Conservation (phyloP, 768 basidiomycete genomes). For the Phanerochaete carnosa region DNA sequence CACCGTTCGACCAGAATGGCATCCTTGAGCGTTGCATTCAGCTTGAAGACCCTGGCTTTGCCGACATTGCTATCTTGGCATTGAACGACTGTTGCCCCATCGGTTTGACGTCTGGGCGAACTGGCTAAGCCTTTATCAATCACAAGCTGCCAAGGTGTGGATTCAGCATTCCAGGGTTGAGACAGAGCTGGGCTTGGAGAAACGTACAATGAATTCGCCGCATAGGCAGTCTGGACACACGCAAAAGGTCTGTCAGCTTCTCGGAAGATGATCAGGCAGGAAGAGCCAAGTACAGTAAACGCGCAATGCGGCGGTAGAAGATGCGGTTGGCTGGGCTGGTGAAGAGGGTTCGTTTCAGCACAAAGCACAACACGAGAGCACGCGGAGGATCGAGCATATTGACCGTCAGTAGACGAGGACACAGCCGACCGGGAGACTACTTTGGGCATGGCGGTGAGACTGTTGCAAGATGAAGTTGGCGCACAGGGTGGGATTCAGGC, state of each 20-base stretch:
- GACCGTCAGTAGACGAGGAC: constrained; percentile 85
- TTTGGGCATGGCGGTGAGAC: constrained; percentile 67
- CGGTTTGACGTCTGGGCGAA: constrained; percentile 71
- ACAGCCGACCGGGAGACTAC: constrained; percentile 87
- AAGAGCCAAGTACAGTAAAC: constrained; percentile 65
- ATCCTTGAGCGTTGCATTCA: constrained; percentile 70
- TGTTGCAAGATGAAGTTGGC: background rate
- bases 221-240: constrained; percentile 70
- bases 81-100: constrained; percentile 78
- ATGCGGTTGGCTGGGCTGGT: constrained; percentile 74
- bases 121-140: constrained; percentile 71
- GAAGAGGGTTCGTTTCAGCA: constrained; percentile 14
- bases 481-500: too few relatives aligned
- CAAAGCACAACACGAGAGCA: constrained; percentile 6
- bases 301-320: constrained; percentile 71
- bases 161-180: constrained; percentile 4
- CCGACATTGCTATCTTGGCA: constrained; percentile 57
- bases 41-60: constrained; percentile 77
- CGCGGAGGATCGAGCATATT: constrained; percentile 7
- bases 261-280: constrained; percentile 6
- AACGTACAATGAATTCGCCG: constrained; percentile 79
- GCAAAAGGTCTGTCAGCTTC: constrained; percentile 9
- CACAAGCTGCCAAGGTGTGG: constrained; percentile 53
- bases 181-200: background rate
- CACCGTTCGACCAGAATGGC: constrained; percentile 80